Evolutionary conservation across 1,139 yeast species (phyloP).

Genomic region (Geotrichum cucujoidarum): DNA sequence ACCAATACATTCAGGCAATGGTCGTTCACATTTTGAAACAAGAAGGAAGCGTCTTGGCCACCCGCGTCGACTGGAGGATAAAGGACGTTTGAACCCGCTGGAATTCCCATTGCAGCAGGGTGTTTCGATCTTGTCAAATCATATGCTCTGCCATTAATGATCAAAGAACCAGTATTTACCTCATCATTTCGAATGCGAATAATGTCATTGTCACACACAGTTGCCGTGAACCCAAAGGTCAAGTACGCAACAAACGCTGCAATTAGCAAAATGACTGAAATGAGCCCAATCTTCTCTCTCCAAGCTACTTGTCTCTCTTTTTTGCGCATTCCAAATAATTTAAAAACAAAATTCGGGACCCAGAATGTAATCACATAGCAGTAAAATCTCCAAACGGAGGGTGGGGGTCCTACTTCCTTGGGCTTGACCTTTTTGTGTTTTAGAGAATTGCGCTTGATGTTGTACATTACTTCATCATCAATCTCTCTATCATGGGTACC

Average conservation of each 20-base stretch:
- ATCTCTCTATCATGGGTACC: neutral
- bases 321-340: constrained; percentile 61
- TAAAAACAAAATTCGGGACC: constrained; percentile 78
- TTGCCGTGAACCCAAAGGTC: constrained; percentile 77
- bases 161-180: constrained; percentile 51
- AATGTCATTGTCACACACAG: constrained; percentile 54
- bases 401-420: constrained; percentile 18
- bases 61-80: constrained; percentile 37
- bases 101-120: constrained; percentile 43
- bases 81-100: constrained; percentile 41
- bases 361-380: constrained; percentile 72
- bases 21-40: constrained; percentile 84
- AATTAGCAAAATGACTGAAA: constrained; percentile 59
- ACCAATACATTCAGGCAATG: constrained; percentile 66
- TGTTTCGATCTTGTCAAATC: constrained; percentile 42
- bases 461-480: neutral
- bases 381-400: constrained; percentile 69
- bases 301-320: constrained; percentile 79
- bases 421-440: neutral
- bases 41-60: constrained; percentile 70
- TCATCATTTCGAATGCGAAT: constrained; percentile 52
- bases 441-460: neutral
- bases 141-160: constrained; percentile 73
- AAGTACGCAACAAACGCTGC: constrained; percentile 72
- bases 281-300: constrained; percentile 82